phyloP scores from a whole-genome alignment of 139 green algal species.

The Coccomyxa sp. region DNA sequence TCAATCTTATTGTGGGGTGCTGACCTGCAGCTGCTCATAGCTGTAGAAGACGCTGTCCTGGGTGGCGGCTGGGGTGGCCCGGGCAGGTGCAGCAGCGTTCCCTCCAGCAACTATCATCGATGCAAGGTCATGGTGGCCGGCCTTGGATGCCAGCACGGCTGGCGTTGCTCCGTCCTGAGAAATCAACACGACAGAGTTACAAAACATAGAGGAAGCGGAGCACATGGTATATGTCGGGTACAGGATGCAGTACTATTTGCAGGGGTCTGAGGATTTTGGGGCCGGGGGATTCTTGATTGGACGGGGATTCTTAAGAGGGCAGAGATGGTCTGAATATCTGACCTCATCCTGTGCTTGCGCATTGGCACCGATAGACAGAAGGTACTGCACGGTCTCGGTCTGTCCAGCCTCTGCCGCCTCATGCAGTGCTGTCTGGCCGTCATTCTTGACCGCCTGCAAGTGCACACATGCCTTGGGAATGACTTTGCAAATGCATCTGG shows the following conservation, averaged over 20 bases:
- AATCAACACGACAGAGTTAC: neutral
- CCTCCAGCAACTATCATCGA: neutral
- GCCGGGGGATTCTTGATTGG: too few relatives aligned
- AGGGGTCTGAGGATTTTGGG: too few relatives aligned
- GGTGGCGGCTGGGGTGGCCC: neutral
- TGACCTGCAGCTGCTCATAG: neutral
- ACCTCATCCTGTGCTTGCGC: slow-evolving; percentile 7
- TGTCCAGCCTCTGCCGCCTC: slow-evolving; percentile 16
- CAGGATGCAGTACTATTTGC: too few relatives aligned
- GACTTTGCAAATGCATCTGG: too few relatives aligned
- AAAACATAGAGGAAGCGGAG: too few relatives aligned
- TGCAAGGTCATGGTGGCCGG: neutral
- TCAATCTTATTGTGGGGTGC: neutral
- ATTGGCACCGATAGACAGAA: slow-evolving; percentile 12
- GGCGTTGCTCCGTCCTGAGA: neutral
- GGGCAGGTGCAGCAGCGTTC: neutral
- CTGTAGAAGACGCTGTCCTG: neutral
- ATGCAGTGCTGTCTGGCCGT: slow-evolving; percentile 30
- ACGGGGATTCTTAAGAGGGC: too few relatives aligned
- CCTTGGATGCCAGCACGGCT: neutral
- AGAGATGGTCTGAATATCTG: neutral
- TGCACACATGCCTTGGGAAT: neutral
- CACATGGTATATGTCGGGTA: too few relatives aligned
- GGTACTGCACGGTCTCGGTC: neutral
- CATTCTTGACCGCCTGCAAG: slow-evolving; percentile 10